Conservation (phyloP, 192 early-diverging fungal genomes). For the Allomyces macrogynus region DNA sequence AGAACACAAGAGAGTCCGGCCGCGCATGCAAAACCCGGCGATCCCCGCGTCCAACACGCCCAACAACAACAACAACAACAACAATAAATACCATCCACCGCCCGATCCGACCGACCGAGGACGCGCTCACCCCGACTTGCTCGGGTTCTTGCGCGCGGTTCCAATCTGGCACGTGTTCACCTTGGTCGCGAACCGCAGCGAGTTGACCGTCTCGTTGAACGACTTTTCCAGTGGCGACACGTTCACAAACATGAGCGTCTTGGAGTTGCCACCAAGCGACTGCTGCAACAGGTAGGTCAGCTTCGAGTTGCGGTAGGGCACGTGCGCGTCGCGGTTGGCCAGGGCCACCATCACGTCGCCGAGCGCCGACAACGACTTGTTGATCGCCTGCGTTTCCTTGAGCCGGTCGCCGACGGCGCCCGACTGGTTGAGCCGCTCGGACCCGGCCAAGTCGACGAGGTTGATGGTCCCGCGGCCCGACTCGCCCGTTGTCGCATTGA, state of each 20-base stretch:
- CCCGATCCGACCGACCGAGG: too few species aligned
- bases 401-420: slow-evolving; percentile 73
- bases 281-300: slow-evolving; percentile 36
- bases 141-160: slow-evolving; percentile 26
- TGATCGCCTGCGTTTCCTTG: slow-evolving; percentile 89
- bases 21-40: too few species aligned
- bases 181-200: slow-evolving; percentile 87
- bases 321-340: slow-evolving; percentile 50
- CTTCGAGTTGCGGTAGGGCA: slow-evolving; percentile 91
- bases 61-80: too few species aligned
- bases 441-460: slow-evolving; percentile 90
- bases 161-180: slow-evolving; percentile 80
- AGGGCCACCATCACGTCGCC: slow-evolving; percentile 81
- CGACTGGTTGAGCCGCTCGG: slow-evolving; percentile 61
- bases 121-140: too few species aligned
- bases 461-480: slow-evolving; percentile 56
- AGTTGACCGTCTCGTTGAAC: slow-evolving; percentile 70
- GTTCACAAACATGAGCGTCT: slow-evolving; percentile 98
- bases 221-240: slow-evolving; percentile 62
- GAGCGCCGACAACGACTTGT: slow-evolving; percentile 72
- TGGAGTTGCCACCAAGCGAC: slow-evolving; percentile 70
- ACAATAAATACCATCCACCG: too few species aligned
- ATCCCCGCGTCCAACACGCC: too few species aligned
- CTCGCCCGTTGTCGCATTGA: slow-evolving; percentile 54
- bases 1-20: too few species aligned